Conservation (phyloP, 257 asterid genomes). For the Solanum clarkiae region DNA sequence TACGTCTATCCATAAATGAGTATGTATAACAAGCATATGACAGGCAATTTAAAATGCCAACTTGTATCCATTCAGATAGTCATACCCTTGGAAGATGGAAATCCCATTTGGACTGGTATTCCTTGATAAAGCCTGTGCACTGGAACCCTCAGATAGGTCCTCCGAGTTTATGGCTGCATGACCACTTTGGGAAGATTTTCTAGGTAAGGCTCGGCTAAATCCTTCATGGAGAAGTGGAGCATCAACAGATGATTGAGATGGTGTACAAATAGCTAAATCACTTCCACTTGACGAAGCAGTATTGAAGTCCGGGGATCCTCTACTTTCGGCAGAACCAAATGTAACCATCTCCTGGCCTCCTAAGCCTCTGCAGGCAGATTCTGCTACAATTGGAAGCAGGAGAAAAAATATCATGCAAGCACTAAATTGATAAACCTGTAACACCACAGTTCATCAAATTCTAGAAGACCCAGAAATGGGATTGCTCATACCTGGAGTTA, state of each 20-base stretch:
- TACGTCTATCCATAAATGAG: neutral
- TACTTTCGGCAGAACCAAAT: conserved; percentile 47
- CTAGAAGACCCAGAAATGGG: neutral
- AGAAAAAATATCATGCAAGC: conserved; percentile 3
- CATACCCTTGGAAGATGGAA: conserved; percentile 78
- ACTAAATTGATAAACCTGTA: neutral
- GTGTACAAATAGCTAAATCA: conserved; percentile 20
- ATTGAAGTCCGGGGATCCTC: conserved; percentile 8
- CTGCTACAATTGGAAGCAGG: conserved; percentile 19
- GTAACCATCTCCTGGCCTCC: conserved; percentile 56
- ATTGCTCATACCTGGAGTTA: neutral
- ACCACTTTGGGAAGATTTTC: conserved; percentile 23
- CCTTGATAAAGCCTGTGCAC: conserved; percentile 20
- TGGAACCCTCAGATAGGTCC: conserved; percentile 5
- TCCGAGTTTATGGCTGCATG: neutral
- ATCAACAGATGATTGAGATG: conserved; percentile 22
- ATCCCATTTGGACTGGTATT: conserved; percentile 41
- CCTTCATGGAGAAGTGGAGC: conserved; percentile 53
- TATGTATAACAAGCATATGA: neutral
- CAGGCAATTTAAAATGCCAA: neutral
- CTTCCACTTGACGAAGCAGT: conserved; percentile 28
- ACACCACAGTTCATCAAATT: neutral
- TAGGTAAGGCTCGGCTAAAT: conserved; percentile 26
- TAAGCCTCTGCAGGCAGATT: conserved; percentile 26
- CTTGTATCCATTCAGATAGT: neutral